Base-by-base conservation (phyloP, 192 early-diverging fungal species). In the Coemansia sp. region DNA sequence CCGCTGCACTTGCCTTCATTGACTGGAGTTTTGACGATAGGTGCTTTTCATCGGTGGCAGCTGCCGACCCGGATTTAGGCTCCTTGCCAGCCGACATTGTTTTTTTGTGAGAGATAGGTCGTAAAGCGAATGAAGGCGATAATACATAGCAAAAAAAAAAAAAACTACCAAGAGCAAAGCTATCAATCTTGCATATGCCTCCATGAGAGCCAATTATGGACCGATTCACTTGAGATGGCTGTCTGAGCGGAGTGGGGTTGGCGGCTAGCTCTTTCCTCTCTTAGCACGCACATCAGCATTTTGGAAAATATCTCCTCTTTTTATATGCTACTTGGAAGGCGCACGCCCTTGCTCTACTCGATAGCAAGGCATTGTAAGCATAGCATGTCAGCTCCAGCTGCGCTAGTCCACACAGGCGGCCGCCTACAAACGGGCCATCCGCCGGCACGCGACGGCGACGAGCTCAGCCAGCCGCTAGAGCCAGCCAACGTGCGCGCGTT, bases 391-490 rank as follows among this genome's bases (percentile, higher is more conserved):
- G 46, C 43, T 24, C 38, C 59, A 17, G 42, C 25, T 1, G 67
- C 67, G 0, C 47, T 49, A 14, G 15, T 80, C 7, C 72, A 68
- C 38, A 41, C 68, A 15, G 49, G 65, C 32, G 0, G 42, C 0
- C 57, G 22, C 2, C 45, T 32, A 20, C 64, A 43, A 0, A 60
- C 57, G 9, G 70, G 59, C 1, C 58, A 19, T 10, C 39, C 79
- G 2, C 66, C 79, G 6, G 38, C 37, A 6, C 79, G 74, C 31
- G 79, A 82, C 51, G 79, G 79, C 41, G 70, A 71, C 36, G 79
- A 82, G 61, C 67, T 82, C 37, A 73, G 70, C 64, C 79, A 70
- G 40, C 79, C 79, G 17, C 67, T 82, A 11, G 73, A 82, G 60
- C 57, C 79, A 12, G 73, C 70, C 35, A 70, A 73, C 36, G 59